Conservation (phyloP, 192 early-diverging fungal species). For the Backusella parvicylindrica region DNA sequence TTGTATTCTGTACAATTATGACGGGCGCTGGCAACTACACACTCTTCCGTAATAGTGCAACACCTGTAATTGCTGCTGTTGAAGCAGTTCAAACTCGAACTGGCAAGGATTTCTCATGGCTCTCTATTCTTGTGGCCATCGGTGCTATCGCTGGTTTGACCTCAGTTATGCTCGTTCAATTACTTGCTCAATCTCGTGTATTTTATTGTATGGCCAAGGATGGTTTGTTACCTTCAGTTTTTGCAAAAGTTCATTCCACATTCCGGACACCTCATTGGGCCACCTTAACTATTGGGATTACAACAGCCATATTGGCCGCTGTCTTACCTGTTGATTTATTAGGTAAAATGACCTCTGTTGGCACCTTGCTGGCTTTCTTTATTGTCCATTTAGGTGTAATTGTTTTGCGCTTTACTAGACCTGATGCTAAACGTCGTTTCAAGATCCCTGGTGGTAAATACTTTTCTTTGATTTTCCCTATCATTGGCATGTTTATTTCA, state of each 20-base stretch:
- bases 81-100: conserved; percentile 20
- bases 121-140: conserved; percentile 72
- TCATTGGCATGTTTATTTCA: conserved; percentile 55
- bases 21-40: conserved; percentile 69
- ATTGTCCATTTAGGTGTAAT: conserved; percentile 75
- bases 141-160: conserved; percentile 77
- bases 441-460: conserved; percentile 56
- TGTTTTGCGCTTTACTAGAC: conserved; percentile 72
- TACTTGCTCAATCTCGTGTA: conserved; percentile 86
- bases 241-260: conserved; percentile 65
- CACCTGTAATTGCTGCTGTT: conserved; percentile 56
- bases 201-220: conserved; percentile 86
- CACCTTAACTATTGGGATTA: conserved; percentile 60
- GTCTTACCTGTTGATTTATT: conserved; percentile 80
- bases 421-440: conserved; percentile 67
- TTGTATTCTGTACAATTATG: conserved; percentile 62
- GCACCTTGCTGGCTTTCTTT: conserved; percentile 82
- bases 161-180: conserved; percentile 71
- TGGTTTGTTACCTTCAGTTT: conserved; percentile 73
- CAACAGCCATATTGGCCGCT: conserved; percentile 66
- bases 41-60: conserved; percentile 37
- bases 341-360: conserved; percentile 82
- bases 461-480: conserved; percentile 53
- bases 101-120: conserved; percentile 55
- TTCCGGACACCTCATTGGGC: conserved; percentile 77